Evolutionary conservation across 495 filamentous ascomycete genomes (phyloP), one percentile per base, ranked within the genome.

Genomic region (Friedmanniomyces endolithicus): DNA sequence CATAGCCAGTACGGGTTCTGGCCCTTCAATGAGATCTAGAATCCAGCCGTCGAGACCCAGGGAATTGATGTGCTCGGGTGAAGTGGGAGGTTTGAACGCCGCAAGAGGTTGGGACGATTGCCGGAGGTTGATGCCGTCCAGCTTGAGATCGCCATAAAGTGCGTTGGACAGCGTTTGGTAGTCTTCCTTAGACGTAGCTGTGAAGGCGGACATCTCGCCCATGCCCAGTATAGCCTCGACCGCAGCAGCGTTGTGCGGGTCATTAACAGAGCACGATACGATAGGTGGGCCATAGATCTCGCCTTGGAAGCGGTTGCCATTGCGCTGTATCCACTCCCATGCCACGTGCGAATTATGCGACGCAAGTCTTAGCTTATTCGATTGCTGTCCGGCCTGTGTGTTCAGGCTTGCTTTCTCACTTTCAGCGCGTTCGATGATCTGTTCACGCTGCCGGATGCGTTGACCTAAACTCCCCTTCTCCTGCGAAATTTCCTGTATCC

Each of bases 211-310:
- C 46, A 85, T 82, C 56, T 90, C 84, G 12, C 66, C 76, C 9
- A 49, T 57, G n/a, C 73, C 68, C 9, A 99, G 64, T 19, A 85
- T 63, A 2, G 78, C 75, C 67, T 99, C 92, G 11, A 99, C 70
- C 9, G 79, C 76, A 64, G 87, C 74, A 22, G 83, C 81, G 63
- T 84, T 90, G 50, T 71, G 77, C 16, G 78, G 77, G 63, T 95
- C 80, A 52, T 84, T 90, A 34, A 96, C 67, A 0, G 85, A 85
- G 67, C 90, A 95, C 22, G 75, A 81, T 14, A 99, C 70, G 53
- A 90, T 75, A 0, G 92, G 81, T 17, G 92, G 92, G 0, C 88
- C 89, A 67, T 87, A 90, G 22, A 97, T 83, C 58, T 85, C 76
- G 51, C 84, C 79, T 65, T 90, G 78, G 54, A 97, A 96, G 24